phyloP scores from a whole-genome alignment of 352 stramenopile species.

The Globisporangium cederbergense region DNA sequence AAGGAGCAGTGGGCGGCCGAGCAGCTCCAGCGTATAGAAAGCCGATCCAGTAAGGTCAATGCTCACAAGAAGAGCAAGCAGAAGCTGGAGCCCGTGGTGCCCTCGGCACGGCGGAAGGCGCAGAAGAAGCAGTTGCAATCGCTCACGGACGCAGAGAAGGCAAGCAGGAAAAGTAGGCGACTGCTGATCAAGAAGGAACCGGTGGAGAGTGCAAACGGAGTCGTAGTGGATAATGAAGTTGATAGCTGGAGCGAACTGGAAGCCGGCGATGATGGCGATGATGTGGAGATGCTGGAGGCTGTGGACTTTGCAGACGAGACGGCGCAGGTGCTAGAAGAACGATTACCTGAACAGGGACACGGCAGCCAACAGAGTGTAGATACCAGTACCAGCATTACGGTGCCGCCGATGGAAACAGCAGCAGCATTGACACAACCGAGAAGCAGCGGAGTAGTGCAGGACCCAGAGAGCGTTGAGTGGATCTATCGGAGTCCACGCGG shows the following conservation, averaged over 20 bases:
- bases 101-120: constrained; percentile 49
- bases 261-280: not conserved
- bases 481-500: constrained; percentile 61
- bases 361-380: not conserved
- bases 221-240: not conserved
- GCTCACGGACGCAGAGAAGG: constrained; percentile 15
- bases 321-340: not conserved
- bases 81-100: constrained; percentile 35
- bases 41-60: not conserved
- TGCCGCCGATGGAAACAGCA: not conserved
- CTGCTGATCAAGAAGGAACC: constrained; percentile 7
- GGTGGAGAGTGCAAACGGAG: not conserved
- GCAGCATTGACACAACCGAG: not conserved
- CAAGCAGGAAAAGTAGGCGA: not conserved
- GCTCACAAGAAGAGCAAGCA: constrained; percentile 24
- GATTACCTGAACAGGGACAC: constrained; percentile 11
- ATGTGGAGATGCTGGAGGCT: constrained; percentile 2
- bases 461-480: constrained; percentile 41
- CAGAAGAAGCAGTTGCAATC: constrained; percentile 34
- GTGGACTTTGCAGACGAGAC: not conserved
- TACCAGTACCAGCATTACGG: not conserved
- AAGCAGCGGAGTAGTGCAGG: constrained; percentile 16
- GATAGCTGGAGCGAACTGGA: not conserved
- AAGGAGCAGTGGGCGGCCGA: constrained; percentile 8
- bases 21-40: not conserved